These are phyloP conservation scores for Geotrichum restrictum DNA, from an alignment of 1,139 yeast genomes.

Conservation along the genomic window DNA sequence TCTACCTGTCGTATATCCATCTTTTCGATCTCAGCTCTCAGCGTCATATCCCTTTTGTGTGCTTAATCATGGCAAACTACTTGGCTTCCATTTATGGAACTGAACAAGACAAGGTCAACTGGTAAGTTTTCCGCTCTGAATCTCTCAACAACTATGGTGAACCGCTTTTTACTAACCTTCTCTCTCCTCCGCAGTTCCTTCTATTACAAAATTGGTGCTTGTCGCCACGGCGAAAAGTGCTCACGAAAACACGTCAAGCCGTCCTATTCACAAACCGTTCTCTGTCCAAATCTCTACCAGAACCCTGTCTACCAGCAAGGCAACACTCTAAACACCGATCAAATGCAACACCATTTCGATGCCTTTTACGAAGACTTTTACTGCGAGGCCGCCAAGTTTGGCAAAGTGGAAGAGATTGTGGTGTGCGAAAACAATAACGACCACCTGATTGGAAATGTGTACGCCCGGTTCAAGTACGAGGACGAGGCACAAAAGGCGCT, in stretches of 20 bases:
- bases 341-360: constrained; percentile 54
- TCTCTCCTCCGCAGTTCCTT: constrained; percentile 53
- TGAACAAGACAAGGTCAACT: constrained; percentile 44
- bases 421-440: constrained; percentile 82
- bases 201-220: constrained; percentile 83
- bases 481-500: constrained; percentile 61
- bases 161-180: constrained; percentile 3
- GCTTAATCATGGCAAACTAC: constrained; percentile 35
- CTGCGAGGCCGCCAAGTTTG: constrained; percentile 56
- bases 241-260: constrained; percentile 75
- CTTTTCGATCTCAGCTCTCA: neutral
- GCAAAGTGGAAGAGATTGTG: constrained; percentile 60
- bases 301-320: constrained; percentile 48
- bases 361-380: constrained; percentile 71
- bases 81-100: constrained; percentile 43
- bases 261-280: constrained; percentile 58
- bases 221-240: constrained; percentile 90
- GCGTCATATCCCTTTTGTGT: neutral
- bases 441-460: constrained; percentile 81
- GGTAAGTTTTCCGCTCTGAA: too few species aligned
- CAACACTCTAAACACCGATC: constrained; percentile 36
- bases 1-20: neutral
- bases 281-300: constrained; percentile 65
- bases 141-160: neutral
- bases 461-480: constrained; percentile 55